These are phyloP conservation scores for Austroboletus niveus DNA, from an alignment of 1,284 basidiomycete genomes.

Conservation along the genomic window DNA sequence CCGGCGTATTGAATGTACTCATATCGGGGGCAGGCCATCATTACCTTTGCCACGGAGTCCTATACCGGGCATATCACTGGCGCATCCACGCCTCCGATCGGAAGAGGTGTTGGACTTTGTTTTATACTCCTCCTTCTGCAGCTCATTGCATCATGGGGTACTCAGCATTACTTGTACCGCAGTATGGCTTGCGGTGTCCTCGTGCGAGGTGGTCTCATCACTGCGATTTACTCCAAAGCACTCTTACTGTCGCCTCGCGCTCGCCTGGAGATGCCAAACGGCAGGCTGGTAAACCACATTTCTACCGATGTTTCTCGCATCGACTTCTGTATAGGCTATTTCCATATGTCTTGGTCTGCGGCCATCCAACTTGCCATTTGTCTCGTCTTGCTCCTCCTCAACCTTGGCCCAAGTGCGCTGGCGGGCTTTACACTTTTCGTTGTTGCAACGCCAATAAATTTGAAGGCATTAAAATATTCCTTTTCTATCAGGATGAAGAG, in stretches of 20 bases:
- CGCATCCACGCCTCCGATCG: conserved; percentile 51
- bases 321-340: conserved; percentile 86
- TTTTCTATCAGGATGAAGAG: conserved; percentile 72
- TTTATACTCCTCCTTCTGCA: conserved; percentile 74
- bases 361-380: conserved; percentile 74
- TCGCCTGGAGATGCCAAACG: conserved; percentile 81
- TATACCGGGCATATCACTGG: conserved; percentile 54
- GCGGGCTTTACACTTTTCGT: conserved; percentile 83
- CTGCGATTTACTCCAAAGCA: conserved; percentile 82
- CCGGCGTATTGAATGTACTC: not conserved
- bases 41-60: conserved; percentile 71
- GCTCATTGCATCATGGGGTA: conserved; percentile 63
- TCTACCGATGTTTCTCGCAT: conserved; percentile 91
- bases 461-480: conserved; percentile 70
- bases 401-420: conserved; percentile 79
- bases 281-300: conserved; percentile 89
- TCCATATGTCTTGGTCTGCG: conserved; percentile 77
- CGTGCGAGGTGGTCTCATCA: conserved; percentile 83
- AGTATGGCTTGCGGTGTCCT: conserved; percentile 76
- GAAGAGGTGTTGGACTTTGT: conserved; percentile 73
- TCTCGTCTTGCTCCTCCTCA: conserved; percentile 63
- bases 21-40: conserved; percentile 53
- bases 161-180: conserved; percentile 82
- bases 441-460: conserved; percentile 62
- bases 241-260: conserved; percentile 79